Percentiles rank a stretch among this genome's conserved stretches.
Conservation (phyloP, 176 grass and related monocot species). For the Cenchrus americanus region DNA sequence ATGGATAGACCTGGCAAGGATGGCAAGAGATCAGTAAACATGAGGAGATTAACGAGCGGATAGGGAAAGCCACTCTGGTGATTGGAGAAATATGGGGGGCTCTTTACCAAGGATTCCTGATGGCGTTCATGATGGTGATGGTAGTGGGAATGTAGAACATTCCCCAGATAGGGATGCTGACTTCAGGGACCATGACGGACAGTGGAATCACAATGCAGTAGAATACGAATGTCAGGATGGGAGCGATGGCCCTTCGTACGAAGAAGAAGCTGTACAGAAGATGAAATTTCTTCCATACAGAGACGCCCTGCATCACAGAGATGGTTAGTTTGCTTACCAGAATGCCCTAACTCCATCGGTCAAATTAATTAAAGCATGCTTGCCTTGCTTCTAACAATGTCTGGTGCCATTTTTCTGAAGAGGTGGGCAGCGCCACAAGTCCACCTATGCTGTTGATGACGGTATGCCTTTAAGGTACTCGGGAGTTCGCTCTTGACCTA, state of each 20-base stretch:
- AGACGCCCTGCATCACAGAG: conserved; percentile 54
- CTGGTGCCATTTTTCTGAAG: conserved; percentile 64
- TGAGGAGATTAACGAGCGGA: neutral
- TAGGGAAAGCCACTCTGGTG: neutral
- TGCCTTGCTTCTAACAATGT: conserved; percentile 63
- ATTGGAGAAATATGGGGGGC: neutral
- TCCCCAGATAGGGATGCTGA: conserved; percentile 69
- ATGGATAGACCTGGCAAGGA: conserved; percentile 57
- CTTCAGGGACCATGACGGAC: conserved; percentile 63
- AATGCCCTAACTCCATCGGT: neutral
- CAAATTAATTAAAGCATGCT: neutral
- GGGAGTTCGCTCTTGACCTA: conserved; percentile 81
- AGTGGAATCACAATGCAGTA: conserved; percentile 74
- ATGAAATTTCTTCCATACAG: conserved; percentile 73
- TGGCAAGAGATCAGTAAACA: neutral
- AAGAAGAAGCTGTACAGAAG: conserved; percentile 86
- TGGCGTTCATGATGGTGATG: conserved; percentile 79
- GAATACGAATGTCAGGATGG: conserved; percentile 72
- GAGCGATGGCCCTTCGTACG: conserved; percentile 61
- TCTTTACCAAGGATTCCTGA: conserved; percentile 63
- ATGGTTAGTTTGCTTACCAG: neutral
- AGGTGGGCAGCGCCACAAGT: conserved; percentile 76
- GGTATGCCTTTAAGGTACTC: conserved; percentile 69
- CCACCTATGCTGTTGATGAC: conserved; percentile 80
- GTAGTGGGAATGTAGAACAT: conserved; percentile 71